Evolutionary conservation across 2,329 filamentous ascomycete species (phyloP).

Genomic region (Trichothecium roseum): DNA sequence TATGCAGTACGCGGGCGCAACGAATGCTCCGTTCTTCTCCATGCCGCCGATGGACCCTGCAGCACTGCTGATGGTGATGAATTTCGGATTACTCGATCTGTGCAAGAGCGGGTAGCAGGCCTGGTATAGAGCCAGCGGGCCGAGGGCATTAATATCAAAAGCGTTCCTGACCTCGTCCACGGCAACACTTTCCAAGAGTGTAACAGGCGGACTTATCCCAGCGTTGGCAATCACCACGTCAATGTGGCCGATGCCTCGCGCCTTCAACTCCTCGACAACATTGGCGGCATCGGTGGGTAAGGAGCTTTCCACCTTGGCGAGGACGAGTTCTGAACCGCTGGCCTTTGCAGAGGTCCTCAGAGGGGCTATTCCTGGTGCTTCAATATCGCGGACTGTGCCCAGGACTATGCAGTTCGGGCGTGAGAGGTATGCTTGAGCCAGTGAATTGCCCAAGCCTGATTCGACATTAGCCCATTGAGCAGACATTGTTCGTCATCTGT

Average conservation of each 20-base stretch:
- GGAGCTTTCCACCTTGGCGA: conserved; percentile 19
- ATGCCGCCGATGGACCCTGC: conserved; percentile 13
- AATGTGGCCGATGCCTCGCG: conserved; percentile 14
- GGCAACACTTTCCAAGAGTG: background rate
- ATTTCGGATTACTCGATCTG: conserved; percentile 18
- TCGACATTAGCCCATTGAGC: no score
- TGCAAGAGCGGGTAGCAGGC: conserved; percentile 19
- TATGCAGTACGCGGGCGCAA: conserved; percentile 15
- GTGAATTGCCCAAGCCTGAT: no score
- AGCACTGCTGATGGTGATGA: conserved; percentile 17
- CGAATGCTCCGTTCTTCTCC: conserved; percentile 7
- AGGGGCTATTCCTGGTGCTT: no score
- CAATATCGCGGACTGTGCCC: conserved; percentile 15
- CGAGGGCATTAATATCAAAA: conserved; percentile 7
- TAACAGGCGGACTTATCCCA: background rate
- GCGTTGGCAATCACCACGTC: conserved; percentile 21
- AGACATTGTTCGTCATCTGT: no score
- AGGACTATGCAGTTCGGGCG: conserved; percentile 27
- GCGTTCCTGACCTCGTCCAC: background rate
- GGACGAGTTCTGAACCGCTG: conserved; percentile 15
- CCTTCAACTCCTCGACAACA: conserved; percentile 14
- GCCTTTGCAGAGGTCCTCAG: conserved; percentile 13
- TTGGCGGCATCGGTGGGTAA: conserved; percentile 14
- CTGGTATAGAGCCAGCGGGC: conserved; percentile 19
- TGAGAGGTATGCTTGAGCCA: conserved; percentile 16